Percentiles rank a stretch among this genome's conserved stretches.
Conservation (phyloP, 805 yeast species). For the Helenozyma rhizophorensis region DNA sequence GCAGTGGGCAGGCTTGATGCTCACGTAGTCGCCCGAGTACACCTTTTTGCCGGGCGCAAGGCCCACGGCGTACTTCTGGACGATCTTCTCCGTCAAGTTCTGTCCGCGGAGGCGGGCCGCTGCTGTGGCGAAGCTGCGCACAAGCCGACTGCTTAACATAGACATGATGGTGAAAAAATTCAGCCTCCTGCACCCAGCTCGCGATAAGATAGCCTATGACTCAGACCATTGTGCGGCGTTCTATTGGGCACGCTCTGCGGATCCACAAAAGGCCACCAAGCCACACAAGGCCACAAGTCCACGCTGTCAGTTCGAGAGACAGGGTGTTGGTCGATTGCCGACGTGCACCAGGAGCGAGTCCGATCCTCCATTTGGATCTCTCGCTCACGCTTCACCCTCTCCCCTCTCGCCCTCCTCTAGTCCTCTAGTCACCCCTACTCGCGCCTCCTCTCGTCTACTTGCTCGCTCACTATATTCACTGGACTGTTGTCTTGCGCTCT, state of each 20-base stretch:
- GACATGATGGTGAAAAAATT: not conserved
- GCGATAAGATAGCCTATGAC: slow-evolving; percentile 16
- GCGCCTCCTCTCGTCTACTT: no score
- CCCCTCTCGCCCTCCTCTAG: no score
- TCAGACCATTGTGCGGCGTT: slow-evolving; percentile 16
- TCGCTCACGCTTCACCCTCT: no score
- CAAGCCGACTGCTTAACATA: slow-evolving; percentile 8
- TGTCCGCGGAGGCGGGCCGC: slow-evolving; percentile 45
- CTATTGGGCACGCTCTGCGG: slow-evolving; percentile 12
- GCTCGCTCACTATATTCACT: no score
- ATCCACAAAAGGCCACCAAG: no score
- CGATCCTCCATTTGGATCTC: no score
- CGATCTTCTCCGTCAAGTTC: slow-evolving; percentile 92
- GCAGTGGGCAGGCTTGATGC: slow-evolving; percentile 93
- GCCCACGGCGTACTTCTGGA: slow-evolving; percentile 88
- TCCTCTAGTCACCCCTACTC: no score
- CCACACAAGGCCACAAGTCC: no score
- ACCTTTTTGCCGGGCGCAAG: slow-evolving; percentile 72
- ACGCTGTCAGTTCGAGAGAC: no score
- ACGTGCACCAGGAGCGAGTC: no score
- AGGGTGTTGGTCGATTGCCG: no score
- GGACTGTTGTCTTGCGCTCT: no score
- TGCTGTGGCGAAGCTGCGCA: slow-evolving; percentile 15
- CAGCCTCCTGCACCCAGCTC: slow-evolving; percentile 8
- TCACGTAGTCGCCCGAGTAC: slow-evolving; percentile 88